phyloP scores from a whole-genome alignment of 2,329 filamentous ascomycete species.

The Geosmithia putterillii region DNA sequence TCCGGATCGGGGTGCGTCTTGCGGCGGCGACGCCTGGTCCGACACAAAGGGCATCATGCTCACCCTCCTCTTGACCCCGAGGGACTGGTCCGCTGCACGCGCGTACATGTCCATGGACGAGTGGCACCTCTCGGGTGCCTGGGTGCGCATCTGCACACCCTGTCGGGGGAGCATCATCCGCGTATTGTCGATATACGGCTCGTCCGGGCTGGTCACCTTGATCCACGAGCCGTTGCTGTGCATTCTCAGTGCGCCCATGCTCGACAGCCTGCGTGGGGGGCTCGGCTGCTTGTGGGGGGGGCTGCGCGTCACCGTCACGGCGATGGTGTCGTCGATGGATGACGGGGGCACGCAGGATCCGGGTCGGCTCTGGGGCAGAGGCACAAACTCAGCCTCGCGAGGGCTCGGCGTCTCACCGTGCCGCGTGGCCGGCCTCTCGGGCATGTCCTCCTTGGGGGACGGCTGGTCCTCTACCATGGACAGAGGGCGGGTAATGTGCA shows the following conservation, averaged over 20 bases:
- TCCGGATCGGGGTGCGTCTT: conserved; percentile 14
- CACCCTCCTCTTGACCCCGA: conserved; percentile 5
- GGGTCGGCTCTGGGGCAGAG: not conserved
- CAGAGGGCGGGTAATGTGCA: conserved; percentile 36
- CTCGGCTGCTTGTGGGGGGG: not conserved
- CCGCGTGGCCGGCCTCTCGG: conserved; percentile 15
- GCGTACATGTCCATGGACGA: conserved; percentile 19
- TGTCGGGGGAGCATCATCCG: not conserved
- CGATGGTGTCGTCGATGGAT: not conserved
- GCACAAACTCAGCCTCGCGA: not conserved
- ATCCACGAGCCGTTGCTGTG: conserved; percentile 5
- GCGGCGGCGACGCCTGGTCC: not conserved
- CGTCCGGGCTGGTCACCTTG: not conserved
- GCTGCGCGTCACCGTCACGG: not conserved
- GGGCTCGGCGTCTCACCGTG: conserved; percentile 5
- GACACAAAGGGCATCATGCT: conserved; percentile 8
- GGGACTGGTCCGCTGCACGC: conserved; percentile 6
- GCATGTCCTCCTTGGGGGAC: conserved; percentile 22
- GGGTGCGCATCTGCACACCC: conserved; percentile 4
- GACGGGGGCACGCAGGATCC: not conserved
- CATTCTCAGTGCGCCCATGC: conserved; percentile 16
- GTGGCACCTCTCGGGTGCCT: conserved; percentile 11
- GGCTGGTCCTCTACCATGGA: conserved; percentile 43
- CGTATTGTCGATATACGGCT: too few relatives aligned
- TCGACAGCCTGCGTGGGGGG: conserved; percentile 17